phyloP scores from a whole-genome alignment of 306 rosid species.

The Myrica gale region DNA sequence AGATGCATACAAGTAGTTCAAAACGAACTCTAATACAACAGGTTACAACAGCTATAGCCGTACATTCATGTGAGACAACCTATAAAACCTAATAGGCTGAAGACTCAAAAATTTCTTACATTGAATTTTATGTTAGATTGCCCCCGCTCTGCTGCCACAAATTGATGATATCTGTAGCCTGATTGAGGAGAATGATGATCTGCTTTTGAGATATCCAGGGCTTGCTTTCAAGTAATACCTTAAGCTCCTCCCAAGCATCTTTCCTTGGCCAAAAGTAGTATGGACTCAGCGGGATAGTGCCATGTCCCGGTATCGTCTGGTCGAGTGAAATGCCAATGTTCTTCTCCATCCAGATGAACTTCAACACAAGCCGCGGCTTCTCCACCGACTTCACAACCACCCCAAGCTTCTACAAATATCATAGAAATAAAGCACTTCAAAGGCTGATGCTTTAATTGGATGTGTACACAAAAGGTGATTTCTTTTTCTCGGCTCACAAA shows the following conservation, averaged over 20 bases:
- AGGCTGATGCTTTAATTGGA: background rate
- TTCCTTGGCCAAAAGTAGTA: slow-evolving; percentile 98
- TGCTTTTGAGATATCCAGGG: slow-evolving; percentile 98
- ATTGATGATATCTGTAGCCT: slow-evolving; percentile 93
- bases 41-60: slow-evolving; percentile 24
- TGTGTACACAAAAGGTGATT: background rate
- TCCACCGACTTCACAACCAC: slow-evolving; percentile 80
- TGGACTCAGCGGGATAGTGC: slow-evolving; percentile 86
- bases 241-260: slow-evolving; percentile 99
- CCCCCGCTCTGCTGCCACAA: slow-evolving; percentile 99
- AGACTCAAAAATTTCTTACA: slow-evolving; percentile 15
- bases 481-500: too few species aligned
- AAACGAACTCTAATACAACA: slow-evolving; percentile 14
- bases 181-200: slow-evolving; percentile 98
- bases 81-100: slow-evolving; percentile 23
- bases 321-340: slow-evolving; percentile 89
- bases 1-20: slow-evolving; percentile 15
- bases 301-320: slow-evolving; percentile 77
- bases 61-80: slow-evolving; percentile 10
- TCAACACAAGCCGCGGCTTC: slow-evolving; percentile 79
- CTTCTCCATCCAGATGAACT: slow-evolving; percentile 99
- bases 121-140: slow-evolving; percentile 50
- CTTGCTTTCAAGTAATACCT: slow-evolving; percentile 85
- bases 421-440: background rate
- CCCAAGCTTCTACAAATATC: slow-evolving; percentile 64